Evolutionary conservation across 805 yeast species (phyloP), one percentile per base, ranked within the genome.

Genomic region (Metschnikowia gelsemii): DNA sequence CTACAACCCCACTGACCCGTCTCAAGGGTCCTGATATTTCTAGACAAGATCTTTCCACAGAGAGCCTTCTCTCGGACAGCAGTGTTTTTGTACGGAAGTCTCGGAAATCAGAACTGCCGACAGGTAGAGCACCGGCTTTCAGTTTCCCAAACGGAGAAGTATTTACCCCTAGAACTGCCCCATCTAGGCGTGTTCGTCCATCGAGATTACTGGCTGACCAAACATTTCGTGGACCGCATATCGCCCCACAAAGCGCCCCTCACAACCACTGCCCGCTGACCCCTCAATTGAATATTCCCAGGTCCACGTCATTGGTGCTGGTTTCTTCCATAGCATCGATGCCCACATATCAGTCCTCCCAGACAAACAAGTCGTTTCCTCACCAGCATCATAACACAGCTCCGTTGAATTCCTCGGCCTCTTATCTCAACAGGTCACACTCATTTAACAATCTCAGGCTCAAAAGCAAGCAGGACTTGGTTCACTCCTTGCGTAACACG

Each of bases 71-170:
- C 32, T 47, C 54, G 12, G 50, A 71, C 25, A 76, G 73, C 20
- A 59, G 58, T 20, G 64, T 60, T 44, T 73, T 76, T 46, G 51
- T 50, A n/a, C 65, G 65, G 39, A 66, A 64, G 42, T 46, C 69
- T 8, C 54, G 68, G 37, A 63, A 67, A 38, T 57, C 49, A 11
- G 44, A 40, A n/a, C 30, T 25, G 49, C 50, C 41, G 13, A 11
- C 39, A 13, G 33, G 16, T 33, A 8, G 29, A 11, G 37, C 38
- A 41, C 38, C 14, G 61, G 46, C 65, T 12, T 70, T 59, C 50
- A 68, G 62, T 46, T 76, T 76, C 52, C 80, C 80, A 12, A 75
- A 76, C 53, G 81, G 81, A 35, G 81, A 76, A 51, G 64, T 74
- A 2, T 76, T 75, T 54, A 58, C 73, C 25, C 80, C 80, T 2